phyloP scores from a whole-genome alignment of 2,329 filamentous ascomycete species.

The Phialophora tarda region DNA sequence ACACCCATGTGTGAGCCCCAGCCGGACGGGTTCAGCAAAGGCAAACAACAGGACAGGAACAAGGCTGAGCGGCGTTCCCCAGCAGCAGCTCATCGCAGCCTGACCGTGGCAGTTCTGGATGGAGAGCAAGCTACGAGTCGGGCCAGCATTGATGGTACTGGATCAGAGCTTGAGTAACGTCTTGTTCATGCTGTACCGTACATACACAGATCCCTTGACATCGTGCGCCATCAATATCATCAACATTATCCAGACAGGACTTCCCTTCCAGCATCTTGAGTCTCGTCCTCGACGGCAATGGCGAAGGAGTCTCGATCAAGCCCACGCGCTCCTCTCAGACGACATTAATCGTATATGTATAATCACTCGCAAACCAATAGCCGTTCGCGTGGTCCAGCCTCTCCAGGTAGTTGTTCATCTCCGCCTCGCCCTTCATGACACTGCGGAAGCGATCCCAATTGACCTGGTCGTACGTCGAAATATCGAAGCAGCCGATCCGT shows the following conservation, averaged over 20 bases:
- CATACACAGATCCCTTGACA: not conserved
- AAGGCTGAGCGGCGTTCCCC: not conserved
- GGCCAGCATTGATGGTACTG: not conserved
- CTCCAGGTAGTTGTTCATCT: constrained; percentile 39
- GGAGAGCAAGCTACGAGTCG: not conserved
- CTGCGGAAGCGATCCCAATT: constrained; percentile 40
- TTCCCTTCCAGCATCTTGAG: not conserved
- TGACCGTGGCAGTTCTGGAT: not conserved
- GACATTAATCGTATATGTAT: constrained; percentile 40
- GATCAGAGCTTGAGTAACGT: not conserved
- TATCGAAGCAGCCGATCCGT: constrained; percentile 37
- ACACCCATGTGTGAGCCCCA: not conserved
- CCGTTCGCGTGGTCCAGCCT: constrained; percentile 39
- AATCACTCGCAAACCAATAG: constrained; percentile 41
- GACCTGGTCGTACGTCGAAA: constrained; percentile 35
- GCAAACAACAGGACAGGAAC: not conserved
- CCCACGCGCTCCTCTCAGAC: constrained; percentile 25
- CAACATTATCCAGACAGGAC: constrained; percentile 14
- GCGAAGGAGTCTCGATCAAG: no score
- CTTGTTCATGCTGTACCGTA: not conserved
- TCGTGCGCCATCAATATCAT: constrained; percentile 5
- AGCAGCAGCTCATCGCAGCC: no score
- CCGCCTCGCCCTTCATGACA: constrained; percentile 39
- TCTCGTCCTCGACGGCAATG: not conserved
- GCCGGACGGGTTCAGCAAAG: not conserved